Evolutionary conservation across 768 basidiomycete genomes (phyloP).

Genomic region (Hirschioporus abietinus): DNA sequence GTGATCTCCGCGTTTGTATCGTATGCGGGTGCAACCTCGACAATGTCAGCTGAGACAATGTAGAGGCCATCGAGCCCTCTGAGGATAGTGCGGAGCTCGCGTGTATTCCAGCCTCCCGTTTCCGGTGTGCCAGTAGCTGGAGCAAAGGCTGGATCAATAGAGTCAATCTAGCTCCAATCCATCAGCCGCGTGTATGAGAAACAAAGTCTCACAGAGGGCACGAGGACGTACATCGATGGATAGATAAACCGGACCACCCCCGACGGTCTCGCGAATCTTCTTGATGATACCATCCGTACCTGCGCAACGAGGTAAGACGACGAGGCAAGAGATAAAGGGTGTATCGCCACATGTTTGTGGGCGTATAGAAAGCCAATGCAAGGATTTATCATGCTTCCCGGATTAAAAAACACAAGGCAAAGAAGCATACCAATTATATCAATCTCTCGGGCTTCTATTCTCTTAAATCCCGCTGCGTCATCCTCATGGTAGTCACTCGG

Average conservation of each 20-base stretch:
- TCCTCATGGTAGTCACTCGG: slow-evolving; percentile 75
- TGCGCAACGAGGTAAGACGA: slow-evolving; percentile 19
- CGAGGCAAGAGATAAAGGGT: background rate
- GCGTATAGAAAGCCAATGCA: background rate
- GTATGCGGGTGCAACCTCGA: slow-evolving; percentile 82
- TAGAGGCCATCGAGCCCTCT: slow-evolving; percentile 72
- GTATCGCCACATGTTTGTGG: background rate
- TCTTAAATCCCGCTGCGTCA: slow-evolving; percentile 70
- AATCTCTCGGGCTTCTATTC: slow-evolving; percentile 81
- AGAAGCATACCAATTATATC: slow-evolving; percentile 60
- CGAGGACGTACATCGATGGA: slow-evolving; percentile 59
- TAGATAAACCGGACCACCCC: slow-evolving; percentile 68
- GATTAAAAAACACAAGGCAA: background rate
- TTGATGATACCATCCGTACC: slow-evolving; percentile 73
- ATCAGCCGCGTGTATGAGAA: slow-evolving; percentile 11
- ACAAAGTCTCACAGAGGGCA: slow-evolving; percentile 2
- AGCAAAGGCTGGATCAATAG: slow-evolving; percentile 77
- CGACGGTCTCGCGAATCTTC: slow-evolving; percentile 75
- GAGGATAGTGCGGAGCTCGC: slow-evolving; percentile 72
- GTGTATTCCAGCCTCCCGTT: slow-evolving; percentile 80
- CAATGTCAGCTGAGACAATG: slow-evolving; percentile 78
- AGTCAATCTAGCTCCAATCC: slow-evolving; percentile 51
- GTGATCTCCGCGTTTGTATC: slow-evolving; percentile 63
- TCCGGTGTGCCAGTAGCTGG: slow-evolving; percentile 85
- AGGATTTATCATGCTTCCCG: background rate